A percentile compares a stretch with the other conserved stretches of the same genome.
Evolutionary conservation across 768 basidiomycete genomes (phyloP).

Genomic region (Plicaturopsis crispa): DNA sequence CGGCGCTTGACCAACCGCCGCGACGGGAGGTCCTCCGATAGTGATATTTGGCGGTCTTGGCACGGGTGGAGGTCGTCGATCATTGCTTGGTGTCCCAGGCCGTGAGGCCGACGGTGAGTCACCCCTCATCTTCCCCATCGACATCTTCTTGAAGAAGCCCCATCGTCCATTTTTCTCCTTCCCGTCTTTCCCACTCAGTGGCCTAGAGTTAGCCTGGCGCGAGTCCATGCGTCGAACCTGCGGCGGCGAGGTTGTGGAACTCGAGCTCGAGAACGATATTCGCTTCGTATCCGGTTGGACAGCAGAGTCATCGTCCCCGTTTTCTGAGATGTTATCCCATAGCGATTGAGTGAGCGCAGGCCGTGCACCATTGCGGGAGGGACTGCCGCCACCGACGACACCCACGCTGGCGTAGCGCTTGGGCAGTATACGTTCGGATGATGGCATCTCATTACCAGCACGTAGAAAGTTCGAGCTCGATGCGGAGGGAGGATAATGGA

Average conservation of each 20-base stretch:
- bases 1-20: constrained; percentile 11
- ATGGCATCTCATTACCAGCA: too few relatives aligned
- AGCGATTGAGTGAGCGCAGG: constrained; percentile 32
- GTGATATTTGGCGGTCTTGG: too few relatives aligned
- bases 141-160: constrained; percentile 99
- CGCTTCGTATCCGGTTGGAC: too few relatives aligned
- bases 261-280: too few relatives aligned
- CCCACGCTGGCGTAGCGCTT: too few relatives aligned
- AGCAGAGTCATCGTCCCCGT: constrained; percentile 15
- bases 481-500: constrained; percentile 52
- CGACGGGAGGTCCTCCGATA: constrained; percentile 4
- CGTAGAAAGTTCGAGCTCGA: constrained; percentile 67
- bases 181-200: constrained; percentile 15
- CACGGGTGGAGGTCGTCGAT: too few relatives aligned
- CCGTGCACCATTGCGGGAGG: constrained; percentile 23
- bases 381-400: too few relatives aligned
- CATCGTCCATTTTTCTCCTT: constrained; percentile 73
- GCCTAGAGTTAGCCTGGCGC: too few relatives aligned
- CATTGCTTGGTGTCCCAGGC: constrained; percentile 22
- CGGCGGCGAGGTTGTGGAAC: too few relatives aligned
- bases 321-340: constrained; percentile 44
- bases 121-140: constrained; percentile 85
- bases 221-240: too few relatives aligned
- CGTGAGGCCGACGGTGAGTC: constrained; percentile 41
- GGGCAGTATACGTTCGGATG: too few relatives aligned